phyloP scores from a whole-genome alignment of 805 yeast species.

The Saccharomycopsis vini region DNA sequence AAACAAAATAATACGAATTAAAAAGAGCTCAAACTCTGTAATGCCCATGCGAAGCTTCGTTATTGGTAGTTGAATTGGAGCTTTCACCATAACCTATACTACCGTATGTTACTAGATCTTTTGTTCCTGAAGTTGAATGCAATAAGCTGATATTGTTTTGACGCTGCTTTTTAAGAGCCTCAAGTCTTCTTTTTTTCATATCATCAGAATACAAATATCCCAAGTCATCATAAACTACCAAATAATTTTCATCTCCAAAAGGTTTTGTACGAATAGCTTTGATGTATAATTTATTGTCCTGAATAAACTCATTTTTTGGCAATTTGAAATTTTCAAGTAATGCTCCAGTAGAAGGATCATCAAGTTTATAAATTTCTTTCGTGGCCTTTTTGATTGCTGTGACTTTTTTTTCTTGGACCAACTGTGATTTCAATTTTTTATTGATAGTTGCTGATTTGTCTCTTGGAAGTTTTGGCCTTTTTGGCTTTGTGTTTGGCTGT shows the following conservation, averaged over 20 bases:
- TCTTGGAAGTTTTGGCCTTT: not conserved
- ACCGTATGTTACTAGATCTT: not conserved
- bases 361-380: conserved; percentile 10
- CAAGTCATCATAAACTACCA: conserved; percentile 29
- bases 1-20: not conserved
- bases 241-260: conserved; percentile 34
- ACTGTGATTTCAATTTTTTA: conserved; percentile 12
- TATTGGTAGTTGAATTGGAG: not conserved
- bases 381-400: conserved; percentile 12
- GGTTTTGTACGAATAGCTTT: conserved; percentile 29
- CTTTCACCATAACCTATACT: not conserved
- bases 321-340: conserved; percentile 2
- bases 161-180: conserved; percentile 20
- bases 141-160: not conserved
- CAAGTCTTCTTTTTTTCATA: conserved; percentile 23
- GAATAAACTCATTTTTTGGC: conserved; percentile 25
- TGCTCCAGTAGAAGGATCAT: conserved; percentile 4
- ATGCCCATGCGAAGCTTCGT: not conserved
- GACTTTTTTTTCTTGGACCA: conserved; percentile 14
- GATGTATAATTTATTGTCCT: conserved; percentile 30
- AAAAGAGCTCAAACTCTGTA: not conserved
- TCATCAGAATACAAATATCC: conserved; percentile 24
- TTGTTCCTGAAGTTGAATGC: not conserved
- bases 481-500: not conserved
- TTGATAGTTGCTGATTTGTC: not conserved